phyloP scores from a whole-genome alignment of 2,329 filamentous ascomycete genomes.

The Fusarium buharicum region DNA sequence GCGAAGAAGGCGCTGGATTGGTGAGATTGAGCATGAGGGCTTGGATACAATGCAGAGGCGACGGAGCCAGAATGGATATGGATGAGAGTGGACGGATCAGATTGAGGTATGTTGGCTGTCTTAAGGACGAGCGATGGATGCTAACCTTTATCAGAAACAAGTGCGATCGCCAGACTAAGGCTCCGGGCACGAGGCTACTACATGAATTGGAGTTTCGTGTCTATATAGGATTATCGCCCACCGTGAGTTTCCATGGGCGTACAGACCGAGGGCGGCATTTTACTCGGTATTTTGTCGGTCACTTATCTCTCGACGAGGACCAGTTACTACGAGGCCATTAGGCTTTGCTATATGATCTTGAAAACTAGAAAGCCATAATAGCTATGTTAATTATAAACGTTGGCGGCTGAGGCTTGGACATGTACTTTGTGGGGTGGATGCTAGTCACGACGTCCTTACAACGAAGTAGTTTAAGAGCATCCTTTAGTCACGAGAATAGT shows the following conservation, averaged over 20 bases:
- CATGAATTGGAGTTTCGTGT: background rate
- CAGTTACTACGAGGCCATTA: background rate
- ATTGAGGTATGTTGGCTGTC: slow-evolving; percentile 7
- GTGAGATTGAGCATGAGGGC: slow-evolving; percentile 43
- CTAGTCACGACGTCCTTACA: no score
- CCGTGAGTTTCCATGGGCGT: background rate
- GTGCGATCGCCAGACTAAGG: background rate
- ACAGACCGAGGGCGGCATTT: background rate
- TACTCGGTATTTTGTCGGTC: background rate
- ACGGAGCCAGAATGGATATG: background rate
- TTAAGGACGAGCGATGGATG: background rate
- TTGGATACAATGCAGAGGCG: background rate
- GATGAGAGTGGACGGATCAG: background rate
- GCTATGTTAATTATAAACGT: background rate
- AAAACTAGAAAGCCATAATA: background rate
- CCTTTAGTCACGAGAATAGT: no score
- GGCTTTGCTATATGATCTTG: background rate
- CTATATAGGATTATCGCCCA: background rate
- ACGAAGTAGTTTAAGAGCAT: no score
- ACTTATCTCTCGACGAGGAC: background rate
- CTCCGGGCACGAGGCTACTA: background rate
- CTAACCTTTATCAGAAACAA: background rate
- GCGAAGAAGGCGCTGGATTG: slow-evolving; percentile 53
- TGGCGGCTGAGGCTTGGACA: no score
- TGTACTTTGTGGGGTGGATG: no score